phyloP scores from a whole-genome alignment of 1,284 basidiomycete species.

The Moesziomyces sp. region DNA sequence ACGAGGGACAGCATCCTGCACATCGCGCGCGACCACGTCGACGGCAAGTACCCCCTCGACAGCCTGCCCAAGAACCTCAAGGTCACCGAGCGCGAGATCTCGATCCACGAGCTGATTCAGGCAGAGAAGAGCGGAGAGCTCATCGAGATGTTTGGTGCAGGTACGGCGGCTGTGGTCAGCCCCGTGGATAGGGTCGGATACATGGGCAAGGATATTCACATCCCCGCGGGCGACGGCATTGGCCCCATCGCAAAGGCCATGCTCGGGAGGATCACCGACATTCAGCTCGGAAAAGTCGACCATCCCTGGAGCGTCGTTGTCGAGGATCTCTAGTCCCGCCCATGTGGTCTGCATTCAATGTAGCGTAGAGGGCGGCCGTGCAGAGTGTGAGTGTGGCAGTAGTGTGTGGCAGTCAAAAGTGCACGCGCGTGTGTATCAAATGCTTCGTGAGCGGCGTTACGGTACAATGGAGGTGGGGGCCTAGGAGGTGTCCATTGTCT shows the following conservation, averaged over 20 bases:
- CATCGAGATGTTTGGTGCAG: constrained; percentile 91
- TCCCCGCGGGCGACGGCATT: constrained; percentile 87
- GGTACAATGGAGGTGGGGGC: neutral
- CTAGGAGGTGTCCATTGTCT: constrained; percentile 54
- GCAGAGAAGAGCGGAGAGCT: constrained; percentile 79
- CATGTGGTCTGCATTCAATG: too few species aligned
- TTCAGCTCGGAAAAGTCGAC: constrained; percentile 85
- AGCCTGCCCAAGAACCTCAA: constrained; percentile 71
- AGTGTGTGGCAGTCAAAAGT: too few species aligned
- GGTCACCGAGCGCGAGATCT: constrained; percentile 84
- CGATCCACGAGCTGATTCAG: constrained; percentile 86
- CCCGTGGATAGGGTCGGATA: constrained; percentile 80
- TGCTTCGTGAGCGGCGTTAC: neutral
- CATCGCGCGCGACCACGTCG: constrained; percentile 80
- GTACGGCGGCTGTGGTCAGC: constrained; percentile 74
- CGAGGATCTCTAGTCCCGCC: constrained; percentile 20
- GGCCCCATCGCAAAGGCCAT: constrained; percentile 84
- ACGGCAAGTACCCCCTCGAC: constrained; percentile 71
- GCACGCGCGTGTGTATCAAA: neutral
- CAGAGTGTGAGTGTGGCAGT: too few species aligned
- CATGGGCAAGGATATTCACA: constrained; percentile 80
- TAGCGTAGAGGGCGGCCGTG: too few species aligned
- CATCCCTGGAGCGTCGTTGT: constrained; percentile 79
- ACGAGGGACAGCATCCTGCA: constrained; percentile 86
- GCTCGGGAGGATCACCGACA: constrained; percentile 85